phyloP scores from a whole-genome alignment of 148 eudicot genomes.

The Camellia lanceoleosa region DNA sequence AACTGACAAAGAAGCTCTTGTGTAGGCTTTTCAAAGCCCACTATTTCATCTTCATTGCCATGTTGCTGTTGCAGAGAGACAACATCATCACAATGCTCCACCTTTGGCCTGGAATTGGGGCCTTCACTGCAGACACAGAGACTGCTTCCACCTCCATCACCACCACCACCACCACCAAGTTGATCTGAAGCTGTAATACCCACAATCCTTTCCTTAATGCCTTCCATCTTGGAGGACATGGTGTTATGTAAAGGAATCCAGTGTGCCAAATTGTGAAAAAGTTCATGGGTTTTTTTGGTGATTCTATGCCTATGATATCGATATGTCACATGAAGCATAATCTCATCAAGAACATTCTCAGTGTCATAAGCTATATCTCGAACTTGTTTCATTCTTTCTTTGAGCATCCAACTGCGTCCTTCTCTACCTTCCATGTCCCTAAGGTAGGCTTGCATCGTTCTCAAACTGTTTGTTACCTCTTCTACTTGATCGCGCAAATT shows the following conservation, averaged over 20 bases:
- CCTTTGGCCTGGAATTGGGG: neutral
- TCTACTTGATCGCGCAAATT: neutral
- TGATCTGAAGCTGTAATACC: neutral
- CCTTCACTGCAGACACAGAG: no score
- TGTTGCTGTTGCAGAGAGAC: no score
- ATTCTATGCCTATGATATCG: neutral
- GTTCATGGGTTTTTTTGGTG: neutral
- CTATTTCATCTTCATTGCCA: slow-evolving; percentile 3
- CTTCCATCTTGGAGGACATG: neutral
- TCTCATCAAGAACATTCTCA: slow-evolving; percentile 28
- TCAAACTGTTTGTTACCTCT: neutral
- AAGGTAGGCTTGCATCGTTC: neutral
- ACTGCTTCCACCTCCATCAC: neutral
- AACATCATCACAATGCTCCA: neutral
- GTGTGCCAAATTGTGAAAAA: neutral
- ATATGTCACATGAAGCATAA: neutral
- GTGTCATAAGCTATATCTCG: slow-evolving; percentile 22
- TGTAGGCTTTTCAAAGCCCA: slow-evolving; percentile 16
- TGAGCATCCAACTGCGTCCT: neutral
- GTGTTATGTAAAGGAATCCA: neutral
- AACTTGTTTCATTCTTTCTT: slow-evolving; percentile 2
- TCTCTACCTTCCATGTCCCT: neutral
- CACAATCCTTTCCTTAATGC: neutral
- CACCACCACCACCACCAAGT: neutral
- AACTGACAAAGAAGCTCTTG: neutral